Base-by-base conservation (phyloP, 2,329 filamentous ascomycete species). In the Bertia moriformis region DNA sequence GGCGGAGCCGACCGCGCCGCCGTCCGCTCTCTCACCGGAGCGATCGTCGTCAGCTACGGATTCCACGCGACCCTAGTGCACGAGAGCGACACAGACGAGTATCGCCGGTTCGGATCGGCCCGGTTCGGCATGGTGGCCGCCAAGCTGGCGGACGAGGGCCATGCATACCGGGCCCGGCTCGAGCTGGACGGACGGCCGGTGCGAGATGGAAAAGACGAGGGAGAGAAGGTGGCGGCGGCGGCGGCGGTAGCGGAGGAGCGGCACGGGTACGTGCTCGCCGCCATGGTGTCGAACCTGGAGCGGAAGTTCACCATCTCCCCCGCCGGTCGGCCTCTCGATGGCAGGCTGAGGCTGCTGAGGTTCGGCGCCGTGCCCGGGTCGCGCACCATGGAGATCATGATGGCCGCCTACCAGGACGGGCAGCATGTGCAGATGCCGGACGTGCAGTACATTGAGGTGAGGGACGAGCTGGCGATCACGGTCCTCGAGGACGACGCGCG, bases 191-290 rank as follows among this genome's bases (percentile, higher is more conserved):
- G 56, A 17, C 51, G 46, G 38, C 53, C 47, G 3, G 49, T 70
- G 2, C 33, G 4, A n/a, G 54, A 50, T 18, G 74, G 65, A 3
- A 58, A 55, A 14, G 57, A 55, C 48, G 52, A 3, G 32, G 2
- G 42, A 52, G 3, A 44, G 51, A 70, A 40, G 22, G n/a, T n/a
- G 43, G 42, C 1, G 47, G 55, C 1, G 63, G 75, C 35, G 56
- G 65, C 14, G 49, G 54, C 14, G 79, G 95, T 1, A 67, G 67
- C 0, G 95, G 95, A 53, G 72, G 82, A 14, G 69, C 73, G 40
- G 67, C 73, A 78, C 44, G 65, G 66, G 49, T 79, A 78, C 45
- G 58, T 74, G 13, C 59, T 78, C 2, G 65, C 63, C 1, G 72
- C 70, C 0, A 50, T 74, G 37, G 69, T 74, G 2, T 69, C 69